phyloP scores from a whole-genome alignment of 306 rosid genomes.

The Medicago lupulina region DNA sequence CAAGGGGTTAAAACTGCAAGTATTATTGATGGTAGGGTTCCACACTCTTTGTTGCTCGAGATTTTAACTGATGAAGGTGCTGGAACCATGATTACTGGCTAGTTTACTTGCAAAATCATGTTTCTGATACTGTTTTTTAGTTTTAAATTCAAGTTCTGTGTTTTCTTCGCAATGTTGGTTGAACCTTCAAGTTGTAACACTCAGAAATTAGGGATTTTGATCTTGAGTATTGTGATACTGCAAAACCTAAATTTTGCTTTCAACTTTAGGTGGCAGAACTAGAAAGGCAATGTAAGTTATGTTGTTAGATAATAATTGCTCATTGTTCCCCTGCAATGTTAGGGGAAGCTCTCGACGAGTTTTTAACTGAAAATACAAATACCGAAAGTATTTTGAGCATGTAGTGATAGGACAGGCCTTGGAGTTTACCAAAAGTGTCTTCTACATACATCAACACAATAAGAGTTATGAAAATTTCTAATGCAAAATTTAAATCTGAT shows the following conservation, averaged over 20 bases:
- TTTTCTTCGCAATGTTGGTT: background rate
- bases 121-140: background rate
- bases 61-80: slow-evolving; percentile 91
- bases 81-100: slow-evolving; percentile 93
- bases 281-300: background rate
- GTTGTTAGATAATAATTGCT: too few species aligned
- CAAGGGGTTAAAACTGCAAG: slow-evolving; percentile 91
- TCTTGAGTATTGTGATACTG: background rate
- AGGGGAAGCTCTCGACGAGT: too few species aligned
- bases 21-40: slow-evolving; percentile 79
- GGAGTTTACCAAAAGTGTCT: too few species aligned
- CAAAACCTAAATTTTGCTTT: background rate
- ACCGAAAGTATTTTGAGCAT: too few species aligned
- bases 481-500: too few species aligned
- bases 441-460: too few species aligned
- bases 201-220: background rate
- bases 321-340: too few species aligned
- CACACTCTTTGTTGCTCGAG: slow-evolving; percentile 84
- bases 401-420: too few species aligned
- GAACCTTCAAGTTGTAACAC: slow-evolving; percentile 2
- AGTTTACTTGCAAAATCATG: background rate
- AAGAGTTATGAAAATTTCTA: too few species aligned
- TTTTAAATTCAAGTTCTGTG: background rate
- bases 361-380: too few species aligned
- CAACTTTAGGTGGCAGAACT: background rate